Evolutionary conservation across 2,329 filamentous ascomycete species (phyloP).

Genomic region (Beauveria sp.): DNA sequence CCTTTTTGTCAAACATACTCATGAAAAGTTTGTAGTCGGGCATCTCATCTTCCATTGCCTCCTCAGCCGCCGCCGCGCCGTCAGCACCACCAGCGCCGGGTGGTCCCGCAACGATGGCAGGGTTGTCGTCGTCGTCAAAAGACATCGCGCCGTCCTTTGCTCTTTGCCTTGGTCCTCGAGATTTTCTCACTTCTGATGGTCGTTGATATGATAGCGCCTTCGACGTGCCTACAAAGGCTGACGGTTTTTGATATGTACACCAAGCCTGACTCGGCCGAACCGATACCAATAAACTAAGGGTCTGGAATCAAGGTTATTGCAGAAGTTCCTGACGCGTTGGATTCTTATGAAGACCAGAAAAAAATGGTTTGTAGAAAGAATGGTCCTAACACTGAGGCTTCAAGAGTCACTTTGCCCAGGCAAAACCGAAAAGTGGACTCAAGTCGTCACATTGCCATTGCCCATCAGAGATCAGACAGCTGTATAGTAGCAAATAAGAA

Average conservation of each 20-base stretch:
- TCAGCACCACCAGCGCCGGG: constrained; percentile 18
- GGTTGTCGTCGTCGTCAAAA: constrained; percentile 38
- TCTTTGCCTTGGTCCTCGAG: neutral
- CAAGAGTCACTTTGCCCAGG: neutral
- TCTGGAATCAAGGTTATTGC: too few species aligned
- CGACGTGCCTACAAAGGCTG: neutral
- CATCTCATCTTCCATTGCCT: constrained; percentile 67
- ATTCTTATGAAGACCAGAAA: too few species aligned
- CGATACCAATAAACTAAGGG: too few species aligned
- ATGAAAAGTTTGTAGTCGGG: constrained; percentile 78
- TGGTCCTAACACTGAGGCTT: neutral
- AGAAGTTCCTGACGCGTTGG: too few species aligned
- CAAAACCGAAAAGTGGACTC: constrained; percentile 9
- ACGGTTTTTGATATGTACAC: neutral
- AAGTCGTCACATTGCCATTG: neutral
- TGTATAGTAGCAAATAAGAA: neutral
- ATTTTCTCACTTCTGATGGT: neutral
- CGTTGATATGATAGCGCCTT: neutral
- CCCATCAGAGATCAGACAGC: neutral
- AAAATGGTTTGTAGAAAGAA: neutral
- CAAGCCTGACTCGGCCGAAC: too few species aligned
- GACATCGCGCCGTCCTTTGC: constrained; percentile 22
- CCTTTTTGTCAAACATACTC: constrained; percentile 42
- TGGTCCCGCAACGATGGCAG: constrained; percentile 17
- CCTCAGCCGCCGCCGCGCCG: constrained; percentile 34